phyloP scores from a whole-genome alignment of 331 rosid species.

The Pyracantha coccinea region DNA sequence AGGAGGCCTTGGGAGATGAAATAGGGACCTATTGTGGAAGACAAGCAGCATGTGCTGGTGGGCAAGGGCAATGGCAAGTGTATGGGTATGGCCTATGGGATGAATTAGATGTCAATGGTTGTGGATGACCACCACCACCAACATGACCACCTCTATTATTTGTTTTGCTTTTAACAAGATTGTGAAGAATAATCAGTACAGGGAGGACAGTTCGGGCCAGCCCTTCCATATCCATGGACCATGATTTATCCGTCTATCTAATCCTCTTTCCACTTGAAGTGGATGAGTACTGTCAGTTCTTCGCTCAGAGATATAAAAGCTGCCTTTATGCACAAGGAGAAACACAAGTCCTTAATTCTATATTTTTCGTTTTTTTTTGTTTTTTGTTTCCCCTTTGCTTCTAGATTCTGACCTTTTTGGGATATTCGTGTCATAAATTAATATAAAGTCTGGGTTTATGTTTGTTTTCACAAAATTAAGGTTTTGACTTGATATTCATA shows the following conservation, averaged over 20 bases:
- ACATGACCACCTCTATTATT: constrained; percentile 12
- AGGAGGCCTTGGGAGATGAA: background rate
- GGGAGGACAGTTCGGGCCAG: background rate
- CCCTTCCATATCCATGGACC: background rate
- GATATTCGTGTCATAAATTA: background rate
- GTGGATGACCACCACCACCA: constrained; percentile 14
- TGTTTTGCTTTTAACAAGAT: constrained; percentile 8
- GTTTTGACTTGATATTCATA: background rate
- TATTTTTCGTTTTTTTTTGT: too few relatives aligned
- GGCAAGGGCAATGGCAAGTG: constrained; percentile 6
- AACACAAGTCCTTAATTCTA: background rate
- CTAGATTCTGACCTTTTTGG: constrained; percentile 1
- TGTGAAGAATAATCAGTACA: constrained; percentile 15
- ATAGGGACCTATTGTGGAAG: background rate
- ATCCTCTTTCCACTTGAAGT: background rate
- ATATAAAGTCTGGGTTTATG: background rate
- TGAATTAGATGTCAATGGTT: background rate
- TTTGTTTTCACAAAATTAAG: background rate
- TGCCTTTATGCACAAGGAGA: background rate
- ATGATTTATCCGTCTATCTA: background rate
- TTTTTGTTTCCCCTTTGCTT: too few relatives aligned
- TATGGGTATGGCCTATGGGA: constrained; percentile 2
- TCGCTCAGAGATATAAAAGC: background rate
- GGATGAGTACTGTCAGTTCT: constrained; percentile 12
- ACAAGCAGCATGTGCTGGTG: constrained; percentile 16